These are phyloP conservation scores for Acanthamoeba castellanii DNA, from an alignment of 208 protist species.

Conservation along the genomic window DNA sequence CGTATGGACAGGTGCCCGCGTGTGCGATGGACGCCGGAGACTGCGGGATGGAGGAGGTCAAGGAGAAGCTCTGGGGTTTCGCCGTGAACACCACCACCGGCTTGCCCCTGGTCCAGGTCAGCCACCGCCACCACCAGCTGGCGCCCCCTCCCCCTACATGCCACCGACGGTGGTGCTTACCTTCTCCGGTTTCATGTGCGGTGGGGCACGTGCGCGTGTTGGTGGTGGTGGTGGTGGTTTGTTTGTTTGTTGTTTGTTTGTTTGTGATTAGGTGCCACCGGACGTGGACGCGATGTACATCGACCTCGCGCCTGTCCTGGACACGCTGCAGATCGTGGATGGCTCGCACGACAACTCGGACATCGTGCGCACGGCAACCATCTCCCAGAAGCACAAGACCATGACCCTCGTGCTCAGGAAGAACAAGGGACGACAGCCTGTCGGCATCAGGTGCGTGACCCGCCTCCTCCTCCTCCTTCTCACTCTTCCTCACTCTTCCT, in stretches of 20 bases:
- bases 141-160: not conserved
- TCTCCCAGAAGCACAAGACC: slow-evolving; percentile 88
- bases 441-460: not conserved
- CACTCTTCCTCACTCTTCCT: not conserved
- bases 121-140: not conserved
- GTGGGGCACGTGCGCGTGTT: too few relatives aligned
- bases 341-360: slow-evolving; percentile 85
- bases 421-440: not conserved
- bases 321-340: slow-evolving; percentile 76
- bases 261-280: slow-evolving; percentile 69
- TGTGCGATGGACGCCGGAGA: slow-evolving; percentile 91
- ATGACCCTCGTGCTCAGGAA: slow-evolving; percentile 85
- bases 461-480: not conserved
- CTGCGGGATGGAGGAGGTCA: slow-evolving; percentile 85
- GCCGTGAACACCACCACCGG: not conserved
- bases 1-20: slow-evolving; percentile 71
- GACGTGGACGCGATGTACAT: slow-evolving; percentile 76
- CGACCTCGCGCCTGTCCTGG: slow-evolving; percentile 70
- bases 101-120: not conserved
- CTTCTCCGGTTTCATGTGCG: too few relatives aligned
- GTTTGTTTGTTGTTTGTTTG: too few relatives aligned
- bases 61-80: slow-evolving; percentile 51
- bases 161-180: too few relatives aligned
- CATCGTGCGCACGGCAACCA: slow-evolving; percentile 85
- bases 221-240: too few relatives aligned